Evolutionary conservation across 2,329 filamentous ascomycete genomes (phyloP).

Genomic region (Calonectria montana): DNA sequence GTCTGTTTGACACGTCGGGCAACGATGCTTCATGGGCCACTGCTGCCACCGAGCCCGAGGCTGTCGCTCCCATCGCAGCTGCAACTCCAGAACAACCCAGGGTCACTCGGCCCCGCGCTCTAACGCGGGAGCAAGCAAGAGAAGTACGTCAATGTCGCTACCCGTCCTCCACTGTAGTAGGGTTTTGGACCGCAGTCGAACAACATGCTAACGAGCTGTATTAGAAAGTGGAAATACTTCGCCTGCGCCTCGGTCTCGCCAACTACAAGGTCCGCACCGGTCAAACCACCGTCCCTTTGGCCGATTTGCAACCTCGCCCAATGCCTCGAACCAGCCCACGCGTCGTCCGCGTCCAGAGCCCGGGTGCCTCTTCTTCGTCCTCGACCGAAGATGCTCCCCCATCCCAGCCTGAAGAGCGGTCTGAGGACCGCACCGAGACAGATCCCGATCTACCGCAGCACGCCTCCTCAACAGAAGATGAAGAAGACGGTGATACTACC

Average conservation of each 20-base stretch:
- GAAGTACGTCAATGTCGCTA: slow-evolving; percentile 53
- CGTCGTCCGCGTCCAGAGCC: slow-evolving; percentile 39
- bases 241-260: slow-evolving; percentile 76
- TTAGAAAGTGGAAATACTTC: slow-evolving; percentile 73
- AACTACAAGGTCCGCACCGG: slow-evolving; percentile 81
- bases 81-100: slow-evolving; percentile 20
- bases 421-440: slow-evolving; percentile 16
- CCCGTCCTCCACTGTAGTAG: background rate
- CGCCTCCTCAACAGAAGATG: slow-evolving; percentile 4
- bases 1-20: slow-evolving; percentile 62
- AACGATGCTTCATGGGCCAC: slow-evolving; percentile 62
- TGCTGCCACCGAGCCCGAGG: slow-evolving; percentile 61
- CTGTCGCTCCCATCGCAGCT: slow-evolving; percentile 18
- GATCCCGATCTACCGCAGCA: slow-evolving; percentile 9
- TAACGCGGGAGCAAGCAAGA: slow-evolving; percentile 66
- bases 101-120: slow-evolving; percentile 31
- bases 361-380: slow-evolving; percentile 15
- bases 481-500: slow-evolving; percentile 5
- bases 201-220: slow-evolving; percentile 22
- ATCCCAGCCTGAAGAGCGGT: slow-evolving; percentile 28
- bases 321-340: slow-evolving; percentile 37
- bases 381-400: slow-evolving; percentile 18
- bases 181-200: too few species aligned
- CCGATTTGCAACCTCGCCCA: slow-evolving; percentile 62
- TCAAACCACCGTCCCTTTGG: slow-evolving; percentile 74